Evolutionary conservation across 1,139 yeast genomes (phyloP), one percentile per base, ranked within the genome.

Genomic region (Kazachstania sp.): DNA sequence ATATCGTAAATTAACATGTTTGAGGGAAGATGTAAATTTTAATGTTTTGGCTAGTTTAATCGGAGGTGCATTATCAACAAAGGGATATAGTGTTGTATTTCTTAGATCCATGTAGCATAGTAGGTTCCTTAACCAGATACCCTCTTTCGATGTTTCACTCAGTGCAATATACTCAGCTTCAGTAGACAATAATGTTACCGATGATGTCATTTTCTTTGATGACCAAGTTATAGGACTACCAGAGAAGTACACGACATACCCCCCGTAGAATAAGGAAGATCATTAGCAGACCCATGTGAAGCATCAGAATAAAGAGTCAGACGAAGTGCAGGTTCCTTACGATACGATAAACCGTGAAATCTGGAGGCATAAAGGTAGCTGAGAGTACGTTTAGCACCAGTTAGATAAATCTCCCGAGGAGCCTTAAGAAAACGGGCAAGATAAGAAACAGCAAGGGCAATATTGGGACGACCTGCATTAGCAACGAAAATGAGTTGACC

Each of bases 81-180:
- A 20, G 11, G 20, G 6, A 11, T 7, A 8, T 12, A 16, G 35
- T 20, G 40, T 38, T 15, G 20, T 20, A 3, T 20, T 16, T 23
- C n/a, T 15, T 4, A 38, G 11, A 15, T 38, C 13, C 40, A 38
- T 38, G 16, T 20, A 42, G 29, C 38, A 29, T 16, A 51, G 20
- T 28, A 51, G 16, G 15, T 48, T 29, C 9, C 8, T 13, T 11
- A 49, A 19, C 58, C 60, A 55, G n/a, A 45, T 30, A 1, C 44
- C 45, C 43, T 57, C 59, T 43, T 41, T 47, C 2, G 39, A 44
- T 3, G 56, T 51, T 37, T 52, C 55, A 38, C 55, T 44, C 4
- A 51, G 44, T 7, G 54, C 54, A 35, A 50, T 45, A 31, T 55
- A 55, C 41, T 56, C 60, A 2, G 58, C 54, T 43, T 57, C 58